Evolutionary conservation across 768 basidiomycete species (phyloP).

Genomic region (Leccinum ochraceum): DNA sequence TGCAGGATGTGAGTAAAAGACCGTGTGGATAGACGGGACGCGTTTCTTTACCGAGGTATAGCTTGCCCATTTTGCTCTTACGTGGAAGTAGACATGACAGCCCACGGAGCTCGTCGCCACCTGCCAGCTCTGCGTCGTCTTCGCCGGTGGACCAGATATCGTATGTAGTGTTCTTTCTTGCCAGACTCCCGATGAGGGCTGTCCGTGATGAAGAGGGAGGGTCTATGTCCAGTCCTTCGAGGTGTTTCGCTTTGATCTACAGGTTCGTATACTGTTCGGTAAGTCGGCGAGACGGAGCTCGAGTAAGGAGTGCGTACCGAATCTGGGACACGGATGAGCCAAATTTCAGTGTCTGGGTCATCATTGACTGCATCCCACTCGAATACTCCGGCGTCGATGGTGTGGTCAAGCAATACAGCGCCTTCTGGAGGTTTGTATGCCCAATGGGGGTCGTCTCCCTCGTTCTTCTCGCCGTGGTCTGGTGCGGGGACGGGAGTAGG

Average conservation of each 20-base stretch:
- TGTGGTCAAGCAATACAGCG: slow-evolving; percentile 47
- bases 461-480: slow-evolving; percentile 45
- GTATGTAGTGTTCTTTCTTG: slow-evolving; percentile 54
- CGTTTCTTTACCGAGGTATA: slow-evolving; percentile 52
- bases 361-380: slow-evolving; percentile 68
- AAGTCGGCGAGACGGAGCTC: background rate
- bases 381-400: slow-evolving; percentile 48
- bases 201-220: slow-evolving; percentile 41
- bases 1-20: slow-evolving; percentile 35
- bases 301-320: slow-evolving; percentile 46
- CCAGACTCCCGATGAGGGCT: slow-evolving; percentile 48
- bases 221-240: slow-evolving; percentile 54
- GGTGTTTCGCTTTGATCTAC: slow-evolving; percentile 66
- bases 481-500: slow-evolving; percentile 8
- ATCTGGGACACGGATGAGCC: slow-evolving; percentile 70
- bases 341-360: slow-evolving; percentile 62
- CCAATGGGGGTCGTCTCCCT: slow-evolving; percentile 57
- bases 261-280: background rate
- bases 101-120: slow-evolving; percentile 64
- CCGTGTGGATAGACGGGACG: background rate
- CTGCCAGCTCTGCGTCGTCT: slow-evolving; percentile 35
- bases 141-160: slow-evolving; percentile 68
- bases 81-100: slow-evolving; percentile 68
- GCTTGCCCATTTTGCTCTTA: slow-evolving; percentile 55
- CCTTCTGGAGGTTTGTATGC: slow-evolving; percentile 61